Conservation (phyloP, 1,284 basidiomycete genomes). For the Moniliella sp. region DNA sequence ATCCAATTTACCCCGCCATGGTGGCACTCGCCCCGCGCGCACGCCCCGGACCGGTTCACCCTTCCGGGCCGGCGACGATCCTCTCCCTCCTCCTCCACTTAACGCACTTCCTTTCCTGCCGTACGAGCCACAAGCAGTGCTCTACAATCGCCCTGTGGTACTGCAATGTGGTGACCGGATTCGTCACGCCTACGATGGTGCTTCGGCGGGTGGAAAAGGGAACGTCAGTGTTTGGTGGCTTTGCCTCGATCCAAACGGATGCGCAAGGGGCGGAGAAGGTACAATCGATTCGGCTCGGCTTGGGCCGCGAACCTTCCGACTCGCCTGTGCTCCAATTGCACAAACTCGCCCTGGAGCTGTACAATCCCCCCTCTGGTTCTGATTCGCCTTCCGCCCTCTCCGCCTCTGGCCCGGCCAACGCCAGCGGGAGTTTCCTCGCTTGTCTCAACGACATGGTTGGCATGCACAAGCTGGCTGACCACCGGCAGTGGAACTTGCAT, state of each 20-base stretch:
- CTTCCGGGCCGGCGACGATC: constrained; percentile 8
- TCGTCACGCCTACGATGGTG: constrained; percentile 73
- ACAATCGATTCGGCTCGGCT: constrained; percentile 78
- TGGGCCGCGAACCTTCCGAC: no score
- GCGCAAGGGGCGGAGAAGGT: constrained; percentile 48
- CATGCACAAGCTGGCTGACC: constrained; percentile 17
- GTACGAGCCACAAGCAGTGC: constrained; percentile 38
- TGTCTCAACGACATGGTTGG: constrained; percentile 23
- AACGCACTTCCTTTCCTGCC: constrained; percentile 57
- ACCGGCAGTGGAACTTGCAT: no score
- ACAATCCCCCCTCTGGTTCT: constrained; percentile 9
- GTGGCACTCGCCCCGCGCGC: neutral
- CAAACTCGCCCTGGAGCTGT: constrained; percentile 36
- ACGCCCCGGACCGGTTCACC: neutral
- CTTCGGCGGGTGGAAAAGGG: constrained; percentile 79
- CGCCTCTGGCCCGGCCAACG: constrained; percentile 4
- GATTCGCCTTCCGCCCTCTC: neutral
- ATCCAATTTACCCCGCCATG: no score
- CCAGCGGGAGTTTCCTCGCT: constrained; percentile 19
- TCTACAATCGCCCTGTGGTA: constrained; percentile 87
- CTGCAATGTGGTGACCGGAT: constrained; percentile 84
- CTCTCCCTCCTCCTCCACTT: constrained; percentile 64
- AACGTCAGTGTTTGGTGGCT: constrained; percentile 69
- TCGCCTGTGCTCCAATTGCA: constrained; percentile 80
- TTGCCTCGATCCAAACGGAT: constrained; percentile 44